Evolutionary conservation across 257 asterid species (phyloP).

Genomic region (Nicotiana knightiana): DNA sequence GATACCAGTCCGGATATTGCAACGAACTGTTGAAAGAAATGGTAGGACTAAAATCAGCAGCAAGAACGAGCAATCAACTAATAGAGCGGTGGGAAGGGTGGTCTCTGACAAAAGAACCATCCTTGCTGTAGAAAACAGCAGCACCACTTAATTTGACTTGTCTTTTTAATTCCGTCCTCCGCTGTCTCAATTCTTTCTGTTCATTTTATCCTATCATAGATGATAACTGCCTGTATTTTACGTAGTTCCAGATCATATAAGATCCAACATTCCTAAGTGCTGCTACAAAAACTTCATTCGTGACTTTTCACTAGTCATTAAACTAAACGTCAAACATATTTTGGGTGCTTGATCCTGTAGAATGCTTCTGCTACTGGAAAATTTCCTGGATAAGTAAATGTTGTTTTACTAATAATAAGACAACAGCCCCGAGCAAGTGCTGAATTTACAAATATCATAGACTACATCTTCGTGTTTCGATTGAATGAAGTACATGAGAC

Average conservation of each 20-base stretch:
- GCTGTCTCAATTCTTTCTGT: background rate
- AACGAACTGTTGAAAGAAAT: slow-evolving; percentile 41
- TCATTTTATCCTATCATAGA: background rate
- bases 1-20: slow-evolving; percentile 83
- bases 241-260: too few relatives aligned
- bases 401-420: too few relatives aligned
- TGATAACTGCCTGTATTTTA: background rate
- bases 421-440: background rate
- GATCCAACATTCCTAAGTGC: too few relatives aligned
- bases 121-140: slow-evolving; percentile 25
- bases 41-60: slow-evolving; percentile 16
- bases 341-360: background rate
- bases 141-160: background rate
- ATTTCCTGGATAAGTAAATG: too few relatives aligned
- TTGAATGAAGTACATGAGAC: background rate
- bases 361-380: background rate
- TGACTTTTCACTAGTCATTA: too few relatives aligned
- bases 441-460: background rate
- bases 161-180: background rate
- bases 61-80: slow-evolving; percentile 34
- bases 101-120: slow-evolving; percentile 56
- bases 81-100: slow-evolving; percentile 32
- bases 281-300: too few relatives aligned
- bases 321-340: too few relatives aligned
- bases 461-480: background rate